Evolutionary conservation across 2,329 filamentous ascomycete genomes (phyloP).

Genomic region (Phyllosticta citribraziliensis): DNA sequence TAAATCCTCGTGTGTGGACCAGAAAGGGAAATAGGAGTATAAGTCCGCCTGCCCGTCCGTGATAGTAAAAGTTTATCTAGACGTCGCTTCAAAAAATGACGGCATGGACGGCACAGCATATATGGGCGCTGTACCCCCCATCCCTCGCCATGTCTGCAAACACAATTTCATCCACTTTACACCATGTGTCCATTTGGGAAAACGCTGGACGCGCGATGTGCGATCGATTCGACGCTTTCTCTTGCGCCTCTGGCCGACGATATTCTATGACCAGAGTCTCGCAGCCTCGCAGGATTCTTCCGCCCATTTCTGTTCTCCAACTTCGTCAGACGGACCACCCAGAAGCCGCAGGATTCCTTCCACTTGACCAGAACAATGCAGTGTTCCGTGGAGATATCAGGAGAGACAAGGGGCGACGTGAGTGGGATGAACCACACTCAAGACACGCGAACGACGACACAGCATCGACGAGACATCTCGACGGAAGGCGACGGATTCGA

Average conservation of each 20-base stretch:
- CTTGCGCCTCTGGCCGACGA: no score
- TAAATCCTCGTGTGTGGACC: background rate
- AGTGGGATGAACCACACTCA: background rate
- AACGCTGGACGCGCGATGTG: no score
- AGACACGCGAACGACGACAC: background rate
- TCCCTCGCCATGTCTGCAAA: background rate
- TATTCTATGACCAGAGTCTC: no score
- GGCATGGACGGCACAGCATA: background rate
- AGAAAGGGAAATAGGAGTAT: background rate
- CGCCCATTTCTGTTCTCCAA: no score
- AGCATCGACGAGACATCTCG: background rate
- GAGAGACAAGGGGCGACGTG: background rate
- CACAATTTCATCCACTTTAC: no score
- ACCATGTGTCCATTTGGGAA: no score
- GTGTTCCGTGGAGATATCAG: background rate
- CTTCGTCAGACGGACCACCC: no score
- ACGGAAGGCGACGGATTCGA: background rate
- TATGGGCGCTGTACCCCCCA: background rate
- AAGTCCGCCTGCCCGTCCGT: background rate
- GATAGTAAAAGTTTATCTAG: background rate
- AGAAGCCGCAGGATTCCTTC: no score
- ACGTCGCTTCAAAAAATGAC: background rate
- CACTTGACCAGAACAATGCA: background rate
- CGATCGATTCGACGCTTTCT: no score
- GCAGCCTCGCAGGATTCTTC: no score